A percentile compares a stretch with the other conserved stretches of the same genome.
These are phyloP conservation scores for Sclerotinia glacialis DNA, from an alignment of 2,329 filamentous ascomycete species.

Conservation along the genomic window DNA sequence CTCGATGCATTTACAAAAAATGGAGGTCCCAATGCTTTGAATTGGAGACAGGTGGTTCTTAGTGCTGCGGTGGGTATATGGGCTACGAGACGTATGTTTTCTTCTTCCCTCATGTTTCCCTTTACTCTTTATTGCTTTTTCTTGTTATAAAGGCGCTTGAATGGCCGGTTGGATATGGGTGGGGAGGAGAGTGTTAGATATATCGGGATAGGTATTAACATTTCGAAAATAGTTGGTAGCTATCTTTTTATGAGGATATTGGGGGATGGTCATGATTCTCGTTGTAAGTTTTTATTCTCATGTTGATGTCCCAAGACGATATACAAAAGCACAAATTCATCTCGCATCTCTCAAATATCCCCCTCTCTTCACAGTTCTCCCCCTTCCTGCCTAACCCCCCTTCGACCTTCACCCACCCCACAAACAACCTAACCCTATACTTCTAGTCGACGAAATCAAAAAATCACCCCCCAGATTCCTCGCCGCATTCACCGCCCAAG, in stretches of 20 bases:
- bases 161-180: background rate
- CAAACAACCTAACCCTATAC: background rate
- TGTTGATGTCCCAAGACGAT: background rate
- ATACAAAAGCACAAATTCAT: background rate
- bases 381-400: background rate
- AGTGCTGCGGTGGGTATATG: slow-evolving; percentile 58
- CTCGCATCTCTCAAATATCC: too few relatives aligned
- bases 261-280: slow-evolving; percentile 8
- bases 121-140: background rate
- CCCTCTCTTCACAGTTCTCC: too few relatives aligned
- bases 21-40: slow-evolving; percentile 45
- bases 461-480: slow-evolving; percentile 51
- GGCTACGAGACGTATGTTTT: slow-evolving; percentile 55
- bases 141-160: background rate
- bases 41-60: slow-evolving; percentile 60
- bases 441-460: slow-evolving; percentile 50
- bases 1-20: slow-evolving; percentile 46
- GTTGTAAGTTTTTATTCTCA: background rate
- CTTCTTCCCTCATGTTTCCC: background rate
- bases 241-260: slow-evolving; percentile 2
- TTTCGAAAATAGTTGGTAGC: background rate
- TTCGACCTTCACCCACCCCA: background rate
- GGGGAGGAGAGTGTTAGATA: accelerated
- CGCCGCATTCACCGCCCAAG: slow-evolving; percentile 58
- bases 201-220: background rate